Percentiles rank a stretch among this genome's conserved stretches.
Conservation (phyloP, 164 flowering plant species). For the Tetrastigma voinierianum region DNA sequence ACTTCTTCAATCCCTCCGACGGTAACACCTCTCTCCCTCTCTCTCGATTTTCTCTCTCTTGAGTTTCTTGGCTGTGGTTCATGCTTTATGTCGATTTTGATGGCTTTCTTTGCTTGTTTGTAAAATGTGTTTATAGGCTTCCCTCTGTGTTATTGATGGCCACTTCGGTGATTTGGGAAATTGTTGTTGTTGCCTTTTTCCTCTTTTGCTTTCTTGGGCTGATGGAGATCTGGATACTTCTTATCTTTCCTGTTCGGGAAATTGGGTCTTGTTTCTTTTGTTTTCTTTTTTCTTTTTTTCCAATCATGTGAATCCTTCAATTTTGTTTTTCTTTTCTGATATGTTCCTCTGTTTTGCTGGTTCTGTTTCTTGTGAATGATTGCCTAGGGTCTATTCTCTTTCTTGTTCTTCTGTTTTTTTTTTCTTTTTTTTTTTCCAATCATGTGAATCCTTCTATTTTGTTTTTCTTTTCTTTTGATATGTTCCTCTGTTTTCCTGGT, state of each 20-base stretch:
- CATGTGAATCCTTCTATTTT: too few relatives aligned
- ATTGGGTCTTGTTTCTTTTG: neutral
- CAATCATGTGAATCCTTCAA: too few relatives aligned
- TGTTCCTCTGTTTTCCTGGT: neutral
- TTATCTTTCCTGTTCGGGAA: neutral
- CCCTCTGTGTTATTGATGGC: too few relatives aligned
- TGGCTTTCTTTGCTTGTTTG: too few relatives aligned
- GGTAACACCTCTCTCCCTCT: slow-evolving; percentile 18
- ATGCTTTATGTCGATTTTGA: too few relatives aligned
- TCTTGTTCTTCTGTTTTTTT: neutral
- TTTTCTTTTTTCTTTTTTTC: too few relatives aligned
- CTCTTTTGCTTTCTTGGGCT: too few relatives aligned
- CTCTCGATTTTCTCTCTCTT: neutral
- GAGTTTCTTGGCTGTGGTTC: neutral
- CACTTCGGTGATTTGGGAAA: too few relatives aligned
- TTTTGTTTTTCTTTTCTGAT: neutral
- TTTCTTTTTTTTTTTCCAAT: too few relatives aligned
- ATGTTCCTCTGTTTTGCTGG: neutral
- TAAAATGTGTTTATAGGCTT: too few relatives aligned
- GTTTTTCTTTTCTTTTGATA: neutral
- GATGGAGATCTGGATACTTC: slow-evolving; percentile 1
- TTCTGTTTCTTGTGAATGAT: neutral
- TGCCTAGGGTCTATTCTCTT: slow-evolving; percentile 2
- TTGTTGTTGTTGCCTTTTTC: too few relatives aligned
- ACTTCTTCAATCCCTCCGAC: slow-evolving; percentile 21